Evolutionary conservation across 257 asterid genomes (phyloP).

Genomic region (Lycium barbarum): DNA sequence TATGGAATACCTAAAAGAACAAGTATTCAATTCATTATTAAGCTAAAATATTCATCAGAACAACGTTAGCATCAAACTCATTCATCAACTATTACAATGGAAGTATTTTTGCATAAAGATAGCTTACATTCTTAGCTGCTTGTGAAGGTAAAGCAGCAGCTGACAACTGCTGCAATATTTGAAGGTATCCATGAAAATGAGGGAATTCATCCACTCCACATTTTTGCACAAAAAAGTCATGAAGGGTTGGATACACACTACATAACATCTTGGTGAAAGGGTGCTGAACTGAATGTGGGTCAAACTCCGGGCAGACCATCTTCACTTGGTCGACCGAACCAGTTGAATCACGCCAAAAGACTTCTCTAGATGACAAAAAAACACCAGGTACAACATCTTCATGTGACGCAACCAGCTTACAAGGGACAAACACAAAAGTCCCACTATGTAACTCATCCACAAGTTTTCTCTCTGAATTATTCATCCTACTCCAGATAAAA

Average conservation of each 20-base stretch:
- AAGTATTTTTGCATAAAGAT: slow-evolving; percentile 30
- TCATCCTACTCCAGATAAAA: slow-evolving; percentile 75
- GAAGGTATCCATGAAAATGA: slow-evolving; percentile 72
- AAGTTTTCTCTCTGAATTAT: slow-evolving; percentile 58
- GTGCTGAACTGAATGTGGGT: slow-evolving; percentile 38
- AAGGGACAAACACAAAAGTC: slow-evolving; percentile 87
- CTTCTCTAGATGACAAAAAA: slow-evolving; percentile 72
- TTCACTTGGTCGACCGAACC: slow-evolving; percentile 56
- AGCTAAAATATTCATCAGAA: not conserved
- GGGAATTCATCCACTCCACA: slow-evolving; percentile 85
- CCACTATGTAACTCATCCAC: slow-evolving; percentile 64
- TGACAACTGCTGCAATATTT: slow-evolving; percentile 73
- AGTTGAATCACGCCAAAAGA: slow-evolving; percentile 79
- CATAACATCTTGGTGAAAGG: slow-evolving; percentile 54
- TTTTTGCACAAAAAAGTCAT: slow-evolving; percentile 81
- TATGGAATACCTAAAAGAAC: slow-evolving; percentile 65
- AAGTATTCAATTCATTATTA: slow-evolving; percentile 18
- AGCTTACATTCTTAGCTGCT: slow-evolving; percentile 75
- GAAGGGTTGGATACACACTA: slow-evolving; percentile 73
- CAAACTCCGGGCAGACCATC: slow-evolving; percentile 43
- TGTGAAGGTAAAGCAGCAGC: slow-evolving; percentile 67
- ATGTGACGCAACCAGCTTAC: slow-evolving; percentile 47
- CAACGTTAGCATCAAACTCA: slow-evolving; percentile 18
- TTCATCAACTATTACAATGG: not conserved
- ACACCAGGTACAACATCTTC: slow-evolving; percentile 74